Base-by-base conservation (phyloP, 2,329 filamentous ascomycete genomes). In the Ophiostoma perfectum region DNA sequence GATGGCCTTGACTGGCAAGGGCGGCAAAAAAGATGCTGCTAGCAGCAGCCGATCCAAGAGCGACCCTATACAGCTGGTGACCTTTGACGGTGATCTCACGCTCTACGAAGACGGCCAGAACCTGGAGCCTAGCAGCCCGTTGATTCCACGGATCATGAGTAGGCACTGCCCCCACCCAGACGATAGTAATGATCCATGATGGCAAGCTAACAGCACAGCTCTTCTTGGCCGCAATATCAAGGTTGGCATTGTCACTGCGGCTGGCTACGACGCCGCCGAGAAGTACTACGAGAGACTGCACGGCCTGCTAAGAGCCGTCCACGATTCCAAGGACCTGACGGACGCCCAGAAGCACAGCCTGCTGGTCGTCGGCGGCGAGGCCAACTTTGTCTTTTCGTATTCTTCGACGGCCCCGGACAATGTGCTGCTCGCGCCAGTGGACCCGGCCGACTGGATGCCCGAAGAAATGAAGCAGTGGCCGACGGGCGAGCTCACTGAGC, bases 61-160 rank as follows among this genome's bases (percentile, higher is more conserved):
- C 16, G 39, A 4, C 83, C 45, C 68, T 4, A 64, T 97, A 8
- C 88, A 95, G 73, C 84, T 99, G 4, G 89, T 96, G 67, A 99
- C 95, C 0, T 99, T 99, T 76, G 95, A 99, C 78, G 95, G 95
- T 78, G 95, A 99, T 78, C 93, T 99, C 66, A 99, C 95, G 0
- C 84, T 99, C 36, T 99, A 99, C 77, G 90, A 93, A 69, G 91
- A 99, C 75, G 95, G 95, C 12, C 84, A 92, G 74, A 91, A 87
- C 72, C 82, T 99, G 8, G 87, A 89, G 67, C 82, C 88, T 0
- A 83, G 86, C 16, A 96, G 91, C 76, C 90, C 92, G 0, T 87
- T 96, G 16, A 93, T 98, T 67, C 80, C 84, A 1, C 81, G 84
- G 41, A 82, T 89, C 49, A 77, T 89, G 18, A 78, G 82, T 82